Percentiles rank a stretch among this genome's conserved stretches.
phyloP scores from a whole-genome alignment of 345 rosid genomes.

The Euphorbia pulcherrima region DNA sequence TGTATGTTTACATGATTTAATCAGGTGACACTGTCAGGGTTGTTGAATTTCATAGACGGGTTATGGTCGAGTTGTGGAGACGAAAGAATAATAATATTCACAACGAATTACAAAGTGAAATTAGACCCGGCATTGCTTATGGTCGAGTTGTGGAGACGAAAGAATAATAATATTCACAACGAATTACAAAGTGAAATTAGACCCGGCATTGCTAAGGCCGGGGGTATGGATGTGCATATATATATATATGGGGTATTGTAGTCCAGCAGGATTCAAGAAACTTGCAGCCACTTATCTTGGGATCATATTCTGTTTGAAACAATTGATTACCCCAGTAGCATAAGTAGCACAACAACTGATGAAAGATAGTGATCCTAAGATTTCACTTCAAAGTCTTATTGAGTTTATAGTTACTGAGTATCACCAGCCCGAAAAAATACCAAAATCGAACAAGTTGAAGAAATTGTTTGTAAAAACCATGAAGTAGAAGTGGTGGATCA shows the following conservation, averaged over 20 bases:
- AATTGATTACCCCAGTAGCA: conserved; percentile 16
- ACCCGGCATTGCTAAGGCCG: conserved; percentile 22
- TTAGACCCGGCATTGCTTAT: no score
- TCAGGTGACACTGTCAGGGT: conserved; percentile 24
- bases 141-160: conserved; percentile 30
- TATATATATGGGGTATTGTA: conserved; percentile 19
- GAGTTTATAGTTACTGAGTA: background rate
- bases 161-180: conserved; percentile 24
- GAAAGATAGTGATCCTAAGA: background rate
- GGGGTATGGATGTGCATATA: conserved; percentile 25
- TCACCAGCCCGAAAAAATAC: no score
- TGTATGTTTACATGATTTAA: no score
- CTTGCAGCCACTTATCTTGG: conserved; percentile 17
- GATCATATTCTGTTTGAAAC: conserved; percentile 1
- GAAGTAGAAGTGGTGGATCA: no score
- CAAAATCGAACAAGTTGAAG: no score
- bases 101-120: conserved; percentile 23
- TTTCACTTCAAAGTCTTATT: conserved; percentile 15
- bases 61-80: conserved; percentile 30
- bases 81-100: conserved; percentile 22
- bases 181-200: conserved; percentile 21
- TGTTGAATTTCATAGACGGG: conserved; percentile 27
- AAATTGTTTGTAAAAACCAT: no score
- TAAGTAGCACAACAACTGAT: conserved; percentile 19
- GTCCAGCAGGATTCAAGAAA: conserved; percentile 10